Conservation (phyloP, 371 early-diverging fungal species). For the Mycotypha africana region DNA sequence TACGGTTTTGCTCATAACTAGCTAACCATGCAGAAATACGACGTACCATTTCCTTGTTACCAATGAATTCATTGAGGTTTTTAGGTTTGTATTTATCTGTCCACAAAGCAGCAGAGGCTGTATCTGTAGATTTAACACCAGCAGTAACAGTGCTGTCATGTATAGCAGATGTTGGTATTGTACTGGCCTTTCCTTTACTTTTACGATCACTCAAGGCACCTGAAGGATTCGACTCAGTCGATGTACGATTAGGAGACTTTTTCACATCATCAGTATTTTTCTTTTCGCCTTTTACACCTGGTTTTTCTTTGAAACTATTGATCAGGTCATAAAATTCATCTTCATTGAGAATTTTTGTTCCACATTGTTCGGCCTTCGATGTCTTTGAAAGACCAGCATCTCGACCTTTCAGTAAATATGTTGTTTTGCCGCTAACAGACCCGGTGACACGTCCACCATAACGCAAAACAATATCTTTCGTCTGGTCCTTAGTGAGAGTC, state of each 20-base stretch:
- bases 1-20: constrained; percentile 20
- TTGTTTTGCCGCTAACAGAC: constrained; percentile 85
- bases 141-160: too few relatives aligned
- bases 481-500: constrained; percentile 73
- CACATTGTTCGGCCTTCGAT: constrained; percentile 73
- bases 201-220: too few relatives aligned
- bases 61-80: constrained; percentile 80
- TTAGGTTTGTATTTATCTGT: constrained; percentile 96
- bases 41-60: constrained; percentile 81
- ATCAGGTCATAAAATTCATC: constrained; percentile 84
- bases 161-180: too few relatives aligned
- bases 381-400: constrained; percentile 94
- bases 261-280: too few relatives aligned
- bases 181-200: too few relatives aligned
- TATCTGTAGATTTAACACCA: too few relatives aligned
- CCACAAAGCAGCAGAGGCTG: constrained; percentile 55
- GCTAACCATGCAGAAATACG: constrained; percentile 14
- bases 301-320: too few relatives aligned
- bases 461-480: constrained; percentile 79
- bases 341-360: constrained; percentile 81
- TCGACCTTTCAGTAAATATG: constrained; percentile 85
- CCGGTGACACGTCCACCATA: constrained; percentile 90
- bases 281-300: too few relatives aligned
- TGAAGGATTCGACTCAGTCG: too few relatives aligned
- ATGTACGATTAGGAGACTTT: background rate